Evolutionary conservation across 2,329 filamentous ascomycete genomes (phyloP), one percentile per base, ranked within the genome.

Genomic region (Pseudogymnoascus pannorum): DNA sequence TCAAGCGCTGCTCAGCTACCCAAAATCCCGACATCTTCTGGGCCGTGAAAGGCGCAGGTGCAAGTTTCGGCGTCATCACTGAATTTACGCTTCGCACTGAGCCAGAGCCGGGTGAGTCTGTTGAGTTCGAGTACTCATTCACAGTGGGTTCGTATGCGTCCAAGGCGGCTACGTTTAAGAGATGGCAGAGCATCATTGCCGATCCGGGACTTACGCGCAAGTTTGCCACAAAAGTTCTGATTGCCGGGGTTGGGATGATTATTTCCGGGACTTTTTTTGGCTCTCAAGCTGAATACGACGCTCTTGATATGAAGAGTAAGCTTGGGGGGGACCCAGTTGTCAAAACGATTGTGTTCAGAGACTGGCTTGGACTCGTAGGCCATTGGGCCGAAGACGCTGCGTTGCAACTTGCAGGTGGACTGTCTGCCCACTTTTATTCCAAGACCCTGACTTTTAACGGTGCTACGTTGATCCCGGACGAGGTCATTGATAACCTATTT

Each of bases 211-310:
- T 88, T 3, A 82, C 84, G 64, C 77, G 81, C 40, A 80, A 83
- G 16, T 85, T 87, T 66, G 78, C 81, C 2, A 80, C 78, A 4
- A 76, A 84, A 59, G 80, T 87, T 60, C 76, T 83, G 33, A 73
- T 84, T 48, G 75, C 81, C 33, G 78, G 80, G 20, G 71, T 81
- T 0, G 82, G 82, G 1, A 78, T 78, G 60, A 68, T 85, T 62
- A 81, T 87, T 65, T 81, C 80, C 0, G 84, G 81, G 2, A 84
- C 81, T 0, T 88, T 83, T 66, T 87, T 85, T 67, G 85, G 85
- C 8, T 81, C 80, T 0, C 72, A 79, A 48, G 76, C 74, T 0
- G 84, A 88, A 68, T 88, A 79, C 66, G 68, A 79, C 3, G 76
- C 76, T 2, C 75, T 77, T 0, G 80, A 80, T 0, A 83, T 85